Base-by-base conservation (phyloP, 768 basidiomycete species). In the Xerocomus potaroensis region DNA sequence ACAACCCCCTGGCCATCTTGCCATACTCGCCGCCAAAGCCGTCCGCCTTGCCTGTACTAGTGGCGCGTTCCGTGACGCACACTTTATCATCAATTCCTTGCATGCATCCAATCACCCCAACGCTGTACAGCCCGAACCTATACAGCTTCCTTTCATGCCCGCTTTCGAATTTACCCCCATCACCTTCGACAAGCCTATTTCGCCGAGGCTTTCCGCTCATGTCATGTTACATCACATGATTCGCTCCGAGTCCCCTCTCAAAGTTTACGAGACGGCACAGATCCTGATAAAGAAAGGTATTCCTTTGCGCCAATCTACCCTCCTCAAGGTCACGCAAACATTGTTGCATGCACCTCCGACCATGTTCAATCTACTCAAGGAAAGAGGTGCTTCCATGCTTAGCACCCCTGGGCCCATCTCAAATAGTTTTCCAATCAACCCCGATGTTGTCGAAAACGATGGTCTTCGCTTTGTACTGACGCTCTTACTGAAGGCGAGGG, bases 151-250 rank as follows among this genome's bases (percentile, higher is more conserved):
- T 1, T 54, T 63, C 49, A 64, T 51, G 18, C 64, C 59, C 22
- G 44, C 63, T 9, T 51, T 63, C 38, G 53, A 63, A 14, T 78
- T 72, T 49, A 57, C 68, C 16, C 69, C 70, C 21, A 69, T 80
- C 43, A 63, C 72, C 14, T 80, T 84, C 50, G 71, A 72, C 39
- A 66, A 62, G 29, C 63, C 72, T 1, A 65, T 85, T 9, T 76
- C 86, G 21, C 75, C 79, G 3, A 79, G 78, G 18, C 68, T 89
- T 3, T 66, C 81, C 15, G 75, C 79, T 0, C 87, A 90, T 54
- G 68, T 72, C 22, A 70, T 90, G 32, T 53, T 90, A 9, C 87
- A 91, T 41, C 72, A 75, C 24, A 70, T 87, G 31, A 58, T 89
- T 18, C 80, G 83, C 41, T 51, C 66, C 7, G 76, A 81, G 3